phyloP scores from a whole-genome alignment of 495 filamentous ascomycete species.

The Lentithecium fluviatile region DNA sequence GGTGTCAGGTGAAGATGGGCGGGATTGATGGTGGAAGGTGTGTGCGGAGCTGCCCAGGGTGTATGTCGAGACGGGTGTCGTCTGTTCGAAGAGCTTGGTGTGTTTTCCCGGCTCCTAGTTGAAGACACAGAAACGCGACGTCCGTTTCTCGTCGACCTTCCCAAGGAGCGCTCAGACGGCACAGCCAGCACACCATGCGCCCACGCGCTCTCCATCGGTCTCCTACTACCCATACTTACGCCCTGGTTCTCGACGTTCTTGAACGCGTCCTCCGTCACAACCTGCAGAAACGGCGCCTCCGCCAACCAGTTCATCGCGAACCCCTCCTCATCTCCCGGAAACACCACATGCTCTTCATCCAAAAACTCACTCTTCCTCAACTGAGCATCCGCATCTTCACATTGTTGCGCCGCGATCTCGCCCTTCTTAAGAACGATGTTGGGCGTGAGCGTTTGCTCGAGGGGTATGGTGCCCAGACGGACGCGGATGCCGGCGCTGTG shows the following conservation, averaged over 20 bases:
- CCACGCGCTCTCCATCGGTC: not conserved
- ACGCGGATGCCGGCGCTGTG: slow-evolving; percentile 10
- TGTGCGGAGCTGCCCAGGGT: not conserved
- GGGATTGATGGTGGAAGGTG: not conserved
- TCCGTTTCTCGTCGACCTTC: not conserved
- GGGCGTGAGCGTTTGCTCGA: slow-evolving; percentile 15
- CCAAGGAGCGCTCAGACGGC: too few species aligned
- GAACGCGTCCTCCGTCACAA: slow-evolving; percentile 32
- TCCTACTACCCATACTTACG: not conserved
- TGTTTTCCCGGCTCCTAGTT: not conserved
- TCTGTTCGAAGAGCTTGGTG: not conserved
- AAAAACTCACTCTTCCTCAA: slow-evolving; percentile 12
- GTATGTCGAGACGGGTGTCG: not conserved
- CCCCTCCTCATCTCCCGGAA: slow-evolving; percentile 20
- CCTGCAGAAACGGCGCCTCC: slow-evolving; percentile 30
- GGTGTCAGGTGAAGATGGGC: not conserved
- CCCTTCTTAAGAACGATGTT: slow-evolving; percentile 8
- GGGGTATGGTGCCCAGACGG: slow-evolving; percentile 17
- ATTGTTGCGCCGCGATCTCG: not conserved
- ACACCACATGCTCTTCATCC: slow-evolving; percentile 14
- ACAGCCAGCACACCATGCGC: too few species aligned
- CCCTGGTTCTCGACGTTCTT: not conserved
- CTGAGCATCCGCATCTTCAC: slow-evolving; percentile 5
- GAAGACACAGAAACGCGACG: not conserved
- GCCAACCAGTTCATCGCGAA: slow-evolving; percentile 17